Conservation (phyloP, 139 green algal species). For the Ettlia oleoabundans region DNA sequence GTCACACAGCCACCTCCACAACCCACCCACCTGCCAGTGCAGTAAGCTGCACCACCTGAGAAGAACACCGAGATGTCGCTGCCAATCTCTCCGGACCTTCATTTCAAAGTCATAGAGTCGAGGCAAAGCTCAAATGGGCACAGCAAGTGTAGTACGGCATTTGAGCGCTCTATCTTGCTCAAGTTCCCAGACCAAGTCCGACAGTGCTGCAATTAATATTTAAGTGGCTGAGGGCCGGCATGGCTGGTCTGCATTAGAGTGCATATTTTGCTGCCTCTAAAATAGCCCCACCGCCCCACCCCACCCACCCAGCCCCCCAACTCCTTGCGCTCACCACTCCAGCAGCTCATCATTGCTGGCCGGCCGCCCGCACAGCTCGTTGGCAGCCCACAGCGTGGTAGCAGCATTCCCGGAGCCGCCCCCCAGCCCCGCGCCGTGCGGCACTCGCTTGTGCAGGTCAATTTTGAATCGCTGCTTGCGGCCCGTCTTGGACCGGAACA, state of each 20-base stretch:
- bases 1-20: background rate
- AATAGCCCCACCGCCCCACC: constrained; percentile 74
- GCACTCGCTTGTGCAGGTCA: constrained; percentile 91
- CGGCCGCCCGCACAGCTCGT: constrained; percentile 84
- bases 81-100: constrained; percentile 93
- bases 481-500: constrained; percentile 88
- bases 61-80: constrained; percentile 99
- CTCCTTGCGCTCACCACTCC: constrained; percentile 56
- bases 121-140: no score
- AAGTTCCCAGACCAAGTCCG: no score
- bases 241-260: no score
- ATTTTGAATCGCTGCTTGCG: constrained; percentile 68
- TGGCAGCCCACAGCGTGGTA: constrained; percentile 96
- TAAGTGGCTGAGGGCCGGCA: no score
- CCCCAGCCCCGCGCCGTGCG: constrained; percentile 94
- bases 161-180: no score
- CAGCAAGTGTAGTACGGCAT: no score
- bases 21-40: constrained; percentile 77
- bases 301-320: background rate
- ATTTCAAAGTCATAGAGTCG: no score
- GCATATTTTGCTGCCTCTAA: no score
- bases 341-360: constrained; percentile 84
- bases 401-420: constrained; percentile 96
- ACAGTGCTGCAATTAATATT: no score
- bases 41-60: constrained; percentile 92